phyloP scores from a whole-genome alignment of 1,139 yeast species.

The Casaregolazyma suthepensis region DNA sequence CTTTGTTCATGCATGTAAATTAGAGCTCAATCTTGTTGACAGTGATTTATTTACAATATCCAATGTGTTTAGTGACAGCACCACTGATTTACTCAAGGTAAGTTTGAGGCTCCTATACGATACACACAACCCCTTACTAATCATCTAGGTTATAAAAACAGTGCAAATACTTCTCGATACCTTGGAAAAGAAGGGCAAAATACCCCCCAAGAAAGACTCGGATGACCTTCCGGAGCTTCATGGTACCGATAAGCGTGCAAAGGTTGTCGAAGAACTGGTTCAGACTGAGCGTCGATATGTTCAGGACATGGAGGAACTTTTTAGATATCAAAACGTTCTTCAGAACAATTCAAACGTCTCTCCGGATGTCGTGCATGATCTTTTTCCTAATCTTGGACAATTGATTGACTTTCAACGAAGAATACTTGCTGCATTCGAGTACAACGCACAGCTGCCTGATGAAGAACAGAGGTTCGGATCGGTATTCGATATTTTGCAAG shows the following conservation, averaged over 20 bases:
- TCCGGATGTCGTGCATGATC: conserved; percentile 69
- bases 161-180: conserved; percentile 55
- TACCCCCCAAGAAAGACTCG: conserved; percentile 14
- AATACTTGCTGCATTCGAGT: conserved; percentile 80
- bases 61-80: conserved; percentile 77
- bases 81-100: conserved; percentile 64
- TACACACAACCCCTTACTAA: neutral
- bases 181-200: conserved; percentile 24
- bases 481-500: conserved; percentile 67
- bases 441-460: conserved; percentile 70
- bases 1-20: conserved; percentile 81
- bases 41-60: conserved; percentile 85
- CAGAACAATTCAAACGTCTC: conserved; percentile 60
- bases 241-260: conserved; percentile 42
- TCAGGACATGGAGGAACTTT: conserved; percentile 74
- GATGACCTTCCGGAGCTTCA: conserved; percentile 12
- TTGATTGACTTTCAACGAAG: conserved; percentile 90
- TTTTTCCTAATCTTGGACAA: conserved; percentile 83
- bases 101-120: conserved; percentile 3
- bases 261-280: conserved; percentile 76
- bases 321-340: conserved; percentile 62
- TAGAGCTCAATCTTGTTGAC: conserved; percentile 67
- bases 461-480: conserved; percentile 83
- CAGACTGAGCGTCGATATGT: conserved; percentile 91
- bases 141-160: conserved; percentile 48